Base-by-base conservation (phyloP, 1,284 basidiomycete genomes). In the Cutaneotrichosporon daszewskae region DNA sequence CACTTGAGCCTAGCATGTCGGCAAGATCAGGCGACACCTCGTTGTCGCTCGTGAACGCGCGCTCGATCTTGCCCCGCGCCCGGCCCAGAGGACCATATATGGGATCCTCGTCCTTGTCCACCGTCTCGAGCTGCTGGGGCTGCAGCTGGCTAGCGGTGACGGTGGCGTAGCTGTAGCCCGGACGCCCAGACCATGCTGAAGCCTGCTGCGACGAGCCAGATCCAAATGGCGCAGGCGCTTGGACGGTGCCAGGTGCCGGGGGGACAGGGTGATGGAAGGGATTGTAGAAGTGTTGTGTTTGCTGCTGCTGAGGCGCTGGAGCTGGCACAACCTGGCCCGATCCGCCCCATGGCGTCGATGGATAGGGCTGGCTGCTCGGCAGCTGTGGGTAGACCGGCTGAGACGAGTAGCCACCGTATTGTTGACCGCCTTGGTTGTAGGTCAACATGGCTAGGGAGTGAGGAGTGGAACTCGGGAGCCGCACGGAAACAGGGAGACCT, bases 1-100 rank as follows among this genome's bases (percentile, higher is more conserved):
- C n/a, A n/a, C n/a, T n/a, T n/a, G n/a, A n/a, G n/a, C n/a, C 25
- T 10, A 57, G 45, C 38, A 40, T 37, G 23, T 60, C 56, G 13
- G 45, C 59, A 8, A 69, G 32, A 47, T 66, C 65, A 23, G 54
- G 53, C 33, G 63, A 64, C 17, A 67, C 64, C 47, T 67, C 62
- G 26, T 57, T 51, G 54, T 69, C 66, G 11, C 47, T 52, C 1
- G 43, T 43, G 26, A 67, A 41, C 1, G 51, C 59, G 36, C 65
- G 56, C 23, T 59, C 61, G 8, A 69, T 53, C 49, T 65, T 66
- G 6, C 45, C 46, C 33, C 58, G 53, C 14, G 67, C 62, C 13
- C 62, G 47, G 2, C 54, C 49, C 16, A 69, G 40, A 0, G 65
- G 62, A 12, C 65, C 65, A 47, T 67, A 69, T 5, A 64, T 49